phyloP scores from a whole-genome alignment of 2,329 filamentous ascomycete genomes.

The Cladosporium sp. region DNA sequence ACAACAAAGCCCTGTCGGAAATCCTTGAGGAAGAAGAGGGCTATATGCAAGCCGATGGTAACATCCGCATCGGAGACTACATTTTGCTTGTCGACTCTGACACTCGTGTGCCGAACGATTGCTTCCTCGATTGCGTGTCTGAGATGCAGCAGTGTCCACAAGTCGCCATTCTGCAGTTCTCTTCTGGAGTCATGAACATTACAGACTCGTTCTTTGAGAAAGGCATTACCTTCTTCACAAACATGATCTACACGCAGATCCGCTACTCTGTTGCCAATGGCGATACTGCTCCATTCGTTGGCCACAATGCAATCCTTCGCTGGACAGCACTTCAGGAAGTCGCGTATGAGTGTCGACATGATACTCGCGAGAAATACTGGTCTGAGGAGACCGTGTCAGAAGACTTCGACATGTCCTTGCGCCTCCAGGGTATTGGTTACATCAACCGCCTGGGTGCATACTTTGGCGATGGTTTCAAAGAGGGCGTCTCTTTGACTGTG shows the following conservation, averaged over 20 bases:
- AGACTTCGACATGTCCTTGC: conserved; percentile 78
- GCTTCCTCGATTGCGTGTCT: conserved; percentile 71
- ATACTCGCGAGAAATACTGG: conserved; percentile 72
- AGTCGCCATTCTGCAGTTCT: conserved; percentile 74
- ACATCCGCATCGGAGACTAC: conserved; percentile 81
- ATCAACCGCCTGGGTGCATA: conserved; percentile 69
- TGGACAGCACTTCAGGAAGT: conserved; percentile 74
- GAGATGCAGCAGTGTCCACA: conserved; percentile 78
- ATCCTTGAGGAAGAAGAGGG: conserved; percentile 62
- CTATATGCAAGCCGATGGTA: conserved; percentile 76
- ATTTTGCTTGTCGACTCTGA: conserved; percentile 76
- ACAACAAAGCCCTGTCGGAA: conserved; percentile 60
- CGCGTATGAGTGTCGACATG: conserved; percentile 64
- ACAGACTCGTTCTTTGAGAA: conserved; percentile 60
- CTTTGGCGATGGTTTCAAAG: conserved; percentile 73
- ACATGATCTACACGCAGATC: conserved; percentile 73
- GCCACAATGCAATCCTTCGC: conserved; percentile 73
- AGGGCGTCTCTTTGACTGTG: conserved; percentile 78
- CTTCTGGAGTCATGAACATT: conserved; percentile 75
- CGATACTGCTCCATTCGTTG: conserved; percentile 73
- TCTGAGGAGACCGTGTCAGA: conserved; percentile 76
- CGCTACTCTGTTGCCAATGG: conserved; percentile 73
- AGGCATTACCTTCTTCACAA: conserved; percentile 44
- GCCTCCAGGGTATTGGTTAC: conserved; percentile 68
- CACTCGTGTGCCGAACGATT: conserved; percentile 72